Evolutionary conservation across 148 eudicot species (phyloP), one percentile per base, ranked within the genome.

Genomic region (Vaccinium darrowii): DNA sequence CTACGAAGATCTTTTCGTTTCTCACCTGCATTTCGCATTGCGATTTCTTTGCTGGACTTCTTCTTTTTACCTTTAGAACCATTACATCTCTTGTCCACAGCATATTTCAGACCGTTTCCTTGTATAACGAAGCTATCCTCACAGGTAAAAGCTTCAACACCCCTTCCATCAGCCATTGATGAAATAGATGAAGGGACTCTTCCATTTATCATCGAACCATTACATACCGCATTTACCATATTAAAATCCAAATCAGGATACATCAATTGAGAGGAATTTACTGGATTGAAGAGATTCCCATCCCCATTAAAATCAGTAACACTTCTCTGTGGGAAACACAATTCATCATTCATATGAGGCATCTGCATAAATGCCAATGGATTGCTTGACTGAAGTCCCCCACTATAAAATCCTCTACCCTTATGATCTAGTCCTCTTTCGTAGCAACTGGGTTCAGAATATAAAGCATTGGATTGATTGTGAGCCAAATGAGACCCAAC

Each of bases 101-200:
- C 86, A 51, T 76, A 83, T 81, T 86, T 88, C 74, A 76, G 6
- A 72, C 86, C 73, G 43, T 82, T 88, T 4, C 83, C 93, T 39
- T 84, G 86, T 14, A 86, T 30, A 72, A 87, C 67, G 4, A 87
- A 89, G 39, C 83, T 51, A 78, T 83, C 90, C 80, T 90, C 91
- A 71, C 80, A 83, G 56, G 83, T 84, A 79, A 78, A 85, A 52
- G 75, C 82, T 76, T 87, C 89, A 1, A 84, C 47, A 56, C 81
- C 89, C 82, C 90, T 87, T 47, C 75, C 52, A 76, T 85, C 85
- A 50, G 75, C 83, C 89, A 87, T 86, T 74, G 87, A 19, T 23
- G 84, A 83, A 65, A 78, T 58, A 79, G 85, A 62, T 23, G 79
- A 72, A 50, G 87, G 33, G 33, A 58, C 83, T 54, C 21, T 83